A percentile compares a stretch with the other conserved stretches of the same genome.
phyloP scores from a whole-genome alignment of 78 protist genomes.

The Cavenderia fasciculata region DNA sequence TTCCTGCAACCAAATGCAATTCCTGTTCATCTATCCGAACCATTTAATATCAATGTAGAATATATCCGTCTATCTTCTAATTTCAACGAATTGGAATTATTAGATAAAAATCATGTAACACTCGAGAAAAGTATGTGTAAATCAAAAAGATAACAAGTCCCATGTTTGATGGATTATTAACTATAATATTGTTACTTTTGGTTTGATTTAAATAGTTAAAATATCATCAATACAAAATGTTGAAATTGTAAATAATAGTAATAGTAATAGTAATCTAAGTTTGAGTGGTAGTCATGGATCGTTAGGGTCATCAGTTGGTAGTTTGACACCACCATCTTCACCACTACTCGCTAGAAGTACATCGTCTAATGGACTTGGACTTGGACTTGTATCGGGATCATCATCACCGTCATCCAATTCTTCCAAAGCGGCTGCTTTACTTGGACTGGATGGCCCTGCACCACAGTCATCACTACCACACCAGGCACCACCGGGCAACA shows the following conservation, averaged over 20 bases:
- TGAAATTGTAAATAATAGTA: neutral
- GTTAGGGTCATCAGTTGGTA: too few species aligned
- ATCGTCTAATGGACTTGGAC: neutral
- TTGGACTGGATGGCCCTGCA: conserved; percentile 2
- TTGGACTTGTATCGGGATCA: neutral
- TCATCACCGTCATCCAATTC: neutral
- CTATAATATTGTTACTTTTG: neutral
- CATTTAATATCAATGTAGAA: conserved; percentile 68
- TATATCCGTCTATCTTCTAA: conserved; percentile 19
- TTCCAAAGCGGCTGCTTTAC: conserved; percentile 3
- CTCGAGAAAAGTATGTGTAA: conserved; percentile 37
- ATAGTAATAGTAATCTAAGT: neutral
- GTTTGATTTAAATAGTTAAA: neutral
- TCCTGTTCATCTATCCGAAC: conserved; percentile 72
- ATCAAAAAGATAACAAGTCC: neutral
- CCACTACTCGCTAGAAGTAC: neutral
- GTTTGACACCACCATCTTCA: conserved; percentile 4
- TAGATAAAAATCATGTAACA: conserved; percentile 8
- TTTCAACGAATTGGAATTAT: conserved; percentile 42
- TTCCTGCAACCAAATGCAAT: conserved; percentile 5
- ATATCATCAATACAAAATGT: neutral
- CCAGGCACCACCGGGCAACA: neutral
- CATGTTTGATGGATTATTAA: neutral
- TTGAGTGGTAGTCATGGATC: neutral
- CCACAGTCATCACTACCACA: neutral